Evolutionary conservation across 371 early-diverging fungal genomes (phyloP), one percentile per base, ranked within the genome.

Genomic region (Thermomucor indicae-seudaticae): DNA sequence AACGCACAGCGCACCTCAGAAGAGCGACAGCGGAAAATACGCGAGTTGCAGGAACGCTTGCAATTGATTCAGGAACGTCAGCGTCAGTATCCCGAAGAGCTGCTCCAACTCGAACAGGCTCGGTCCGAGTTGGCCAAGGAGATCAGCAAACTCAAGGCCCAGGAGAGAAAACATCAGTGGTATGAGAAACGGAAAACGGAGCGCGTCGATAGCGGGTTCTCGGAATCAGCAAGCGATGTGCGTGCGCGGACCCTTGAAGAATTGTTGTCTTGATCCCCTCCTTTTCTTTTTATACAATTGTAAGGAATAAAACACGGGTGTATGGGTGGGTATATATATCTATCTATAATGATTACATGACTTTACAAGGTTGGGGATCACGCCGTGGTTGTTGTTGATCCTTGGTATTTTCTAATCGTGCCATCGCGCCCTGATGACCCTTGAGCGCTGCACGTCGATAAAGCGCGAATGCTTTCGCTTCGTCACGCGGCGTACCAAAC

Each of bases 131-230:
- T 76, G 6, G 52, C 48, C 20, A 71, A 72, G 44, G 77, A 82
- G 44, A 43, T 79, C n/a, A 60, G 67, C 7, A 68, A 66, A 23
- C 51, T 79, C 8, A 76, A 72, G 45, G 70, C 77, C 19, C 80
- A 83, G 57, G 83, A 83, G 55, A 67, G 83, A 43, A 83, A 80
- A 50, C 83, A 80, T 51, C 80, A 81, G 43, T 80, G 83, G 83
- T 82, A 82, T 34, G 75, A 82, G 32, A 67, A 67, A 47, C 68
- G 72, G 22, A 80, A 81, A 43, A 29, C 47, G 19, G 47, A 46
- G 17, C 11, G 47, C 11, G 19, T 17, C 12, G 47, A 30, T 19
- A 42, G 43, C 17, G 43, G 43, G 2, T 42, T 42, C 17, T 42
- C 43, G 28, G 20, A 48, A 34, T n/a, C n/a, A n/a, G n/a, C n/a